Conservation (phyloP, 495 filamentous ascomycete species). For the Clohesyomyces aquaticus region DNA sequence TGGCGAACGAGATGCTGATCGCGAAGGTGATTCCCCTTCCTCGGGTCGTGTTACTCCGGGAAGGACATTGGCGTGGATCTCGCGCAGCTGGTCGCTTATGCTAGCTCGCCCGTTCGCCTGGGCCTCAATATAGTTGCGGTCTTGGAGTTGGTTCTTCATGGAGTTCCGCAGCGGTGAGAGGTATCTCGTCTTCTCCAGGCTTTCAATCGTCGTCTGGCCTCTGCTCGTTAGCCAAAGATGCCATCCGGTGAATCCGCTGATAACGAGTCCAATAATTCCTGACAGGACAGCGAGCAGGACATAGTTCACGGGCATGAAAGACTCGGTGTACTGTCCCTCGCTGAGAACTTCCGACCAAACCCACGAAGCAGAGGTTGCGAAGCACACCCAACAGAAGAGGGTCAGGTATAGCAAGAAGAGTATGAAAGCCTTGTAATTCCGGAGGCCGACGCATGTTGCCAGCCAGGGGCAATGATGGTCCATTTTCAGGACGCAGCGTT, state of each 20-base stretch:
- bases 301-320: slow-evolving; percentile 84
- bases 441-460: slow-evolving; percentile 89
- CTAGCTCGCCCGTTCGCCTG: slow-evolving; percentile 59
- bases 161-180: slow-evolving; percentile 73
- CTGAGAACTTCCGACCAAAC: slow-evolving; percentile 78
- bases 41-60: slow-evolving; percentile 77
- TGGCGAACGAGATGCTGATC: slow-evolving; percentile 30
- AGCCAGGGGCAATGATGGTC: slow-evolving; percentile 99
- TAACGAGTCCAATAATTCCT: slow-evolving; percentile 87
- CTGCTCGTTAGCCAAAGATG: slow-evolving; percentile 79
- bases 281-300: slow-evolving; percentile 82
- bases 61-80: slow-evolving; percentile 82
- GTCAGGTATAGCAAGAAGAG: slow-evolving; percentile 92
- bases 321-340: slow-evolving; percentile 64
- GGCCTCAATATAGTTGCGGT: slow-evolving; percentile 43
- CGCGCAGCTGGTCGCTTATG: slow-evolving; percentile 74
- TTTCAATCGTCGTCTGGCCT: slow-evolving; percentile 92
- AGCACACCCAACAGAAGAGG: slow-evolving; percentile 82
- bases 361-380: slow-evolving; percentile 71
- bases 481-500: slow-evolving; percentile 95
- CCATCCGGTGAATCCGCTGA: slow-evolving; percentile 90
- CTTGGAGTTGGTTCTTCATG: slow-evolving; percentile 61
- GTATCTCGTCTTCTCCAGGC: slow-evolving; percentile 91
- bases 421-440: slow-evolving; percentile 94
- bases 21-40: slow-evolving; percentile 66